Percentiles rank a stretch among this genome's conserved stretches.
These are phyloP conservation scores for Phytophthora pisi DNA, from an alignment of 352 stramenopile species.

Conservation along the genomic window DNA sequence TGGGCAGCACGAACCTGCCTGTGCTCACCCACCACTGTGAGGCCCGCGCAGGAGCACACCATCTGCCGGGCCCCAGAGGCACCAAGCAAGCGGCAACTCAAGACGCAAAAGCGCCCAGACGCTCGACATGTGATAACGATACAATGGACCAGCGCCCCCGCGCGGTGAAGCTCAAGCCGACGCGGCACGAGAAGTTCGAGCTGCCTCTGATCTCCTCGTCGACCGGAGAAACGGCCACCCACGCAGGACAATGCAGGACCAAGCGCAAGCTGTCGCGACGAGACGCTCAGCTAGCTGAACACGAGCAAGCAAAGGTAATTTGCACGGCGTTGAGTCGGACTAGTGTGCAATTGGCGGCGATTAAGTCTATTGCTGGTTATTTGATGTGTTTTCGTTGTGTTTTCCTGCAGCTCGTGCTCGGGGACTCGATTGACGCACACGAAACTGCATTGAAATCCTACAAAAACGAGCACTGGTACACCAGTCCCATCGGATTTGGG, in stretches of 20 bases:
- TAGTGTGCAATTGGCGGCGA: neutral
- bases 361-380: constrained; percentile 12
- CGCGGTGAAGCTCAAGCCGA: constrained; percentile 8
- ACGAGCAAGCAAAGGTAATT: constrained; percentile 26
- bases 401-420: constrained; percentile 16
- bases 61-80: constrained; percentile 17
- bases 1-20: constrained; percentile 45
- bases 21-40: constrained; percentile 31
- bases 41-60: constrained; percentile 7
- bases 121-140: constrained; percentile 15
- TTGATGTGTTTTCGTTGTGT: neutral
- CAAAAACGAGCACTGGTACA: constrained; percentile 67
- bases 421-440: constrained; percentile 19
- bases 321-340: constrained; percentile 9
- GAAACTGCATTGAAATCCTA: constrained; percentile 54
- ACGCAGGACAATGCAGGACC: constrained; percentile 20
- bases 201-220: constrained; percentile 25
- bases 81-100: constrained; percentile 4
- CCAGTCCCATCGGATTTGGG: constrained; percentile 49
- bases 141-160: constrained; percentile 7
- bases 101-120: constrained; percentile 7
- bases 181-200: constrained; percentile 31
- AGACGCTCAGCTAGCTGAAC: constrained; percentile 21
- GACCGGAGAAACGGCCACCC: constrained; percentile 21
- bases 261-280: constrained; percentile 14